These are phyloP conservation scores for Purpureocillium takamizusanense DNA, from an alignment of 2,329 filamentous ascomycete genomes.

Conservation along the genomic window DNA sequence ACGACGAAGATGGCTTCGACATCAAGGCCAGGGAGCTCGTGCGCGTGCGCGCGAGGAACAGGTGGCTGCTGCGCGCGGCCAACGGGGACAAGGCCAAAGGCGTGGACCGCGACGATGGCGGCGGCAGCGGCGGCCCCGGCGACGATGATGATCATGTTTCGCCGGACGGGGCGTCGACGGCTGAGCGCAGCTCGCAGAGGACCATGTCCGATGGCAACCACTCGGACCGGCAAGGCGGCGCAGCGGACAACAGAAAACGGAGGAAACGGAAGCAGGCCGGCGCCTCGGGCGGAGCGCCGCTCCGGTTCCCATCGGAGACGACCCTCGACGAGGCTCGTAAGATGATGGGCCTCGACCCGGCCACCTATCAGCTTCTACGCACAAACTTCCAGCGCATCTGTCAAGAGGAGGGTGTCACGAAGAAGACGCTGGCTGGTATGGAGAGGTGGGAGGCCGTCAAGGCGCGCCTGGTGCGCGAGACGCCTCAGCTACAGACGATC, in stretches of 20 bases:
- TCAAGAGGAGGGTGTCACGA: conserved; percentile 54
- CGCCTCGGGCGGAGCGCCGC: conserved; percentile 58
- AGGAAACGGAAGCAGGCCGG: conserved; percentile 60
- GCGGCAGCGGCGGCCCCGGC: too few species aligned
- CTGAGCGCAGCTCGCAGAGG: conserved; percentile 1
- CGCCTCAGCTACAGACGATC: conserved; percentile 50
- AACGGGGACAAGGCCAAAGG: conserved; percentile 44
- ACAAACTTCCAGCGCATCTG: conserved; percentile 64
- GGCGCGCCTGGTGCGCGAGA: conserved; percentile 54
- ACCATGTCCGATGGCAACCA: not conserved
- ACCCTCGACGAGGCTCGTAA: conserved; percentile 71
- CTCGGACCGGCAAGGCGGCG: not conserved
- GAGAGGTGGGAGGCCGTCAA: conserved; percentile 68
- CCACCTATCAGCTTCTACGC: conserved; percentile 55
- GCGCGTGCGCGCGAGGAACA: conserved; percentile 59
- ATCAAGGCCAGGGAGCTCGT: conserved; percentile 65
- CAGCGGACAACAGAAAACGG: conserved; percentile 36
- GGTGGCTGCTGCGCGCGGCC: conserved; percentile 55
- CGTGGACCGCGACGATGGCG: conserved; percentile 5
- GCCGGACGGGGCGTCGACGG: conserved; percentile 6
- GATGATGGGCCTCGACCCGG: conserved; percentile 55
- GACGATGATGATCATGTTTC: conserved; percentile 8
- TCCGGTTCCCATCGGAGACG: conserved; percentile 73
- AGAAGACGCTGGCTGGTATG: conserved; percentile 67
- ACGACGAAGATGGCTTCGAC: conserved; percentile 60